Conservation (phyloP, 805 yeast species). For the Citeromyces matritensis region DNA sequence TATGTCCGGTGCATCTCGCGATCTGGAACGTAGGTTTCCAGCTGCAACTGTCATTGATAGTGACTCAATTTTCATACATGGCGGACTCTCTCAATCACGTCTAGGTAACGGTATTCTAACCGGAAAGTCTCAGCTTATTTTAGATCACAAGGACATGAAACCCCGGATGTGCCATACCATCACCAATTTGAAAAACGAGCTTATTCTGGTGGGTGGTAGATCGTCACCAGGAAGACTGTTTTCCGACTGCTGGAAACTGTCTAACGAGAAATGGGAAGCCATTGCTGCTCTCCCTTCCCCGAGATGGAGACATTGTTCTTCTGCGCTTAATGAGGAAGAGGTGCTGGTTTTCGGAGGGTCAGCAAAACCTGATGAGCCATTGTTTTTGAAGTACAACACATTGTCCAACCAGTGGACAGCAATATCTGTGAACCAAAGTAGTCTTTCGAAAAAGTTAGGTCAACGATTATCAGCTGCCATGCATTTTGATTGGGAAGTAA, state of each 20-base stretch:
- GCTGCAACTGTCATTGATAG: no score
- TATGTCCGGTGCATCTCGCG: no score
- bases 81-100: no score
- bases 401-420: neutral
- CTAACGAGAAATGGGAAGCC: slow-evolving; percentile 21
- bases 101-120: slow-evolving; percentile 6
- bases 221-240: slow-evolving; percentile 35
- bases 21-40: no score
- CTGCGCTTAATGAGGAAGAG: slow-evolving; percentile 10
- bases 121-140: neutral
- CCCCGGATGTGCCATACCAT: slow-evolving; percentile 49
- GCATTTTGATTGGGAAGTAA: slow-evolving; percentile 13
- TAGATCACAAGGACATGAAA: slow-evolving; percentile 7
- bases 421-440: no score
- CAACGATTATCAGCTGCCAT: no score
- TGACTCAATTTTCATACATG: no score
- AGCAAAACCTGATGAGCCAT: slow-evolving; percentile 3
- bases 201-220: slow-evolving; percentile 53
- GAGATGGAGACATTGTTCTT: slow-evolving; percentile 36
- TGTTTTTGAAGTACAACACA: slow-evolving; percentile 9
- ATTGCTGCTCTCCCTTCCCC: slow-evolving; percentile 22
- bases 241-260: slow-evolving; percentile 25
- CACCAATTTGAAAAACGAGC: slow-evolving; percentile 13
- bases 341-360: slow-evolving; percentile 41
- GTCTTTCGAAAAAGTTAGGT: no score